These are phyloP conservation scores for Colletotrichum limetticola DNA, from an alignment of 2,329 filamentous ascomycete genomes.

Conservation along the genomic window DNA sequence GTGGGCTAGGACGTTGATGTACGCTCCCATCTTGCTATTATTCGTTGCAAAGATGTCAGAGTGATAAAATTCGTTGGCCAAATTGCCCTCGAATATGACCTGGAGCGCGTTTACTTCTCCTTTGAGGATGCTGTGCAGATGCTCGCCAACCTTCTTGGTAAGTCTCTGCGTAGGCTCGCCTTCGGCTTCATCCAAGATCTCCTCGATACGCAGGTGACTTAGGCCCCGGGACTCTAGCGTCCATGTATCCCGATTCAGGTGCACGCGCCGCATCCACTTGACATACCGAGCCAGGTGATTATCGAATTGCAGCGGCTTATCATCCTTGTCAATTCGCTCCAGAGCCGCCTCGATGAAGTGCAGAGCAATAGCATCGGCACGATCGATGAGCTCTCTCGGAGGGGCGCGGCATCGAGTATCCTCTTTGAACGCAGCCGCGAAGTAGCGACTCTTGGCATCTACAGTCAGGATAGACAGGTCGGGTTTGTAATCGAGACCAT, in stretches of 20 bases:
- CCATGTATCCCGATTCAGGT: not conserved
- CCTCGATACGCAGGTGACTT: not conserved
- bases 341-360: constrained; percentile 7
- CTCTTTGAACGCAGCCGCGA: not conserved
- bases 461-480: not conserved
- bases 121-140: constrained; percentile 5
- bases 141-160: constrained; percentile 4
- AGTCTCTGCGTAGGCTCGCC: constrained; percentile 10
- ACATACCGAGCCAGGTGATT: not conserved
- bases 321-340: not conserved
- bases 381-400: not conserved
- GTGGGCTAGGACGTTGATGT: constrained; percentile 36
- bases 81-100: constrained; percentile 9
- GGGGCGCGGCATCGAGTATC: not conserved
- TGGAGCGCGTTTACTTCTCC: constrained; percentile 6
- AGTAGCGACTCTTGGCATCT: not conserved
- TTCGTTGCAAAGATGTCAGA: not conserved
- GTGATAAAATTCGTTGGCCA: constrained; percentile 2
- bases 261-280: constrained; percentile 6
- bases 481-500: not conserved
- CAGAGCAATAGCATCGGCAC: constrained; percentile 6
- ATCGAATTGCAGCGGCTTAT: not conserved
- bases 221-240: not conserved
- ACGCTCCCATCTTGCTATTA: constrained; percentile 1
- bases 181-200: not conserved